Evolutionary conservation across 164 flowering plant genomes (phyloP), one percentile per base, ranked within the genome.

Genomic region (Platanus orientalis): DNA sequence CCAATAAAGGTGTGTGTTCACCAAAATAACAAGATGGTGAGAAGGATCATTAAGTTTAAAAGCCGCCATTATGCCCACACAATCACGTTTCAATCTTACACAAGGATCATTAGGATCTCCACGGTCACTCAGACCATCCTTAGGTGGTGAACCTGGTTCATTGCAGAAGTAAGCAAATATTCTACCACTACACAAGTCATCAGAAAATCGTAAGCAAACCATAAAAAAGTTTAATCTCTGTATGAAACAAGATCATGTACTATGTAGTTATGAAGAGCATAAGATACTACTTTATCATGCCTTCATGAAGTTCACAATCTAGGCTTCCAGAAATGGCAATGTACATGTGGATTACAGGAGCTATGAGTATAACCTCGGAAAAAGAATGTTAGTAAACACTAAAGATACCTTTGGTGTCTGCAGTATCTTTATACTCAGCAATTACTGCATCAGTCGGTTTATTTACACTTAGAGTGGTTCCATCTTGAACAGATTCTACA

Each of bases 1-100:
- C 98, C 98, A 94, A 49, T 94, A 94, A 49, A 94, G 52, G 64
- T 94, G 97, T n/a, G 98, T 94, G 76, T 89, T 94, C 26, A 90
- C 95, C 63, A 94, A 71, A 65, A 94, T 82, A 62, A 94, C 75
- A 48, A 82, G 57, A 65, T 84, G 89, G 51, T 69, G 65, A 36
- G 75, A 74, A 62, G 80, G 78, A 54, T 71, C 79, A 50, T 76
- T 80, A 32, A 94, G 82, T 69, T 71, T 82, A 70, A 94, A 94
- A 58, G 92, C 93, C 53, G 85, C 95, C 89, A 94, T 76, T 34
- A 86, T 80, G 51, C 93, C 98, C 54, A 94, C 98, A 76, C 96
- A 90, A 55, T 94, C 98, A 50, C 97, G 97, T 71, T 87, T 94
- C 63, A 94, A 64, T 75, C 98, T 81, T 36, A 89, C 84, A 55